Base-by-base conservation (phyloP, 306 rosid genomes). In the Pyrus bretschneideri region DNA sequence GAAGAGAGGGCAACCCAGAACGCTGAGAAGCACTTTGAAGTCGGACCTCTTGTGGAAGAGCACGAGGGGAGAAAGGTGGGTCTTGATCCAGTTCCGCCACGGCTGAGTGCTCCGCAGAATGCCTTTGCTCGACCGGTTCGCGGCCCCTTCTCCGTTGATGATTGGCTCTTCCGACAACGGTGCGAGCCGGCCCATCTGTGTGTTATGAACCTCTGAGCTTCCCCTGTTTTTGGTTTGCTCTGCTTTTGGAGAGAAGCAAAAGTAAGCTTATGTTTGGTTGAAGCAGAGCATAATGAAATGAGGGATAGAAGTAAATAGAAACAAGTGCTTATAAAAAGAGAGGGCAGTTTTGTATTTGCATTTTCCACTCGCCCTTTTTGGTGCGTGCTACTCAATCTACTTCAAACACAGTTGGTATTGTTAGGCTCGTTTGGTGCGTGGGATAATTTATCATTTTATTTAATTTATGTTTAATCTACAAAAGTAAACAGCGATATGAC, bases 81-180 rank as follows among this genome's bases (percentile, higher is more conserved):
- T 83, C 81, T 85, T 91, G 93, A 94, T 91, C 97, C 96, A 94
- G 59, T 84, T 91, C 74, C 89, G 80, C 98, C 98, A 94, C 75
- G 96, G 76, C 11, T 83, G 92, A 63, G 64, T 59, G 67, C 89
- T 68, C 9, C 82, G 63, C 69, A 74, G 35, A 40, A 35, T 70
- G 9, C 89, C 87, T 76, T 81, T 90, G 85, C 80, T 89, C 4
- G 88, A 81, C 38, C 76, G 55, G 3, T 69, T 81, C n/a, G 38
- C 21, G 5, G 30, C 70, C 0, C 78, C 84, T 15, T 92, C 92
- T 67, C 87, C 95, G 51, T 83, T 88, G 74, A 85, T 83, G 4
- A 61, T 74, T 33, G 98, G 98, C 73, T 94, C 98, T 78, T 94
- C 98, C 62, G 97, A 85, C 27, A 94, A 42, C 23, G 98, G 91